These are phyloP conservation scores for Mycosphaerella sp. DNA, from an alignment of 2,329 filamentous ascomycete genomes.

Conservation along the genomic window DNA sequence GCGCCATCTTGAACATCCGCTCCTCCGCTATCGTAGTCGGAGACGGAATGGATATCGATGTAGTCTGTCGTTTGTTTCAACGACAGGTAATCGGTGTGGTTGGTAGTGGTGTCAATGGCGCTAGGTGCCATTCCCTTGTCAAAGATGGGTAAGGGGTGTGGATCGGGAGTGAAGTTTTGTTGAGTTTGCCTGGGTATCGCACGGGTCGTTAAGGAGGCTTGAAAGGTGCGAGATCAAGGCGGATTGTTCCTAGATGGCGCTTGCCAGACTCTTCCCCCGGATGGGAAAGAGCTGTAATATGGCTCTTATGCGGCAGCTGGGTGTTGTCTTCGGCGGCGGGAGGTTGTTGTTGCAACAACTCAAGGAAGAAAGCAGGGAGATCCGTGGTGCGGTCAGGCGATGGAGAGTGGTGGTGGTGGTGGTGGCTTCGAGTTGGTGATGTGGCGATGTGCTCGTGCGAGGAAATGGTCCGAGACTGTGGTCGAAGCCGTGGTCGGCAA, in stretches of 20 bases:
- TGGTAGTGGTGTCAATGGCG: conserved; percentile 50
- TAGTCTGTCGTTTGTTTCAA: conserved; percentile 31
- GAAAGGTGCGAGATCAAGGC: conserved; percentile 85
- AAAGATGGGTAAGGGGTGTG: conserved; percentile 10
- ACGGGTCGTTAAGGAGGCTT: conserved; percentile 79
- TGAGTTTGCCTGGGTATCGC: conserved; percentile 24
- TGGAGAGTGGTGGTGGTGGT: conserved; percentile 40
- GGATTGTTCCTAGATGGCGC: conserved; percentile 63
- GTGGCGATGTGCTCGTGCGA: conserved; percentile 41
- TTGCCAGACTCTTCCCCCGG: conserved; percentile 98
- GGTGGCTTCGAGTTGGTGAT: conserved; percentile 46
- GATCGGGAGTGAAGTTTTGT: conserved; percentile 11
- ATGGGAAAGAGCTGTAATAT: conserved; percentile 95
- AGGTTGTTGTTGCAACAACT: conserved; percentile 38
- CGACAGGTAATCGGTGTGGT: conserved; percentile 35
- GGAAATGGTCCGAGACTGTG: conserved; percentile 32
- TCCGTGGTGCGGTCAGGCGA: conserved; percentile 31
- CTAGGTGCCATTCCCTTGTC: conserved; percentile 65
- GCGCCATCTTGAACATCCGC: conserved; percentile 43
- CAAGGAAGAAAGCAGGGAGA: conserved; percentile 41
- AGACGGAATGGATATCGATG: conserved; percentile 17
- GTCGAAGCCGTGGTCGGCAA: conserved; percentile 40
- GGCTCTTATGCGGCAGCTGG: conserved; percentile 99
- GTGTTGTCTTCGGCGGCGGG: conserved; percentile 50
- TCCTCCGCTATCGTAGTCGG: conserved; percentile 24